Percentiles rank a stretch among this genome's conserved stretches.
Evolutionary conservation across 2,329 filamentous ascomycete genomes (phyloP).

Genomic region (Trichoderma lentiforme): DNA sequence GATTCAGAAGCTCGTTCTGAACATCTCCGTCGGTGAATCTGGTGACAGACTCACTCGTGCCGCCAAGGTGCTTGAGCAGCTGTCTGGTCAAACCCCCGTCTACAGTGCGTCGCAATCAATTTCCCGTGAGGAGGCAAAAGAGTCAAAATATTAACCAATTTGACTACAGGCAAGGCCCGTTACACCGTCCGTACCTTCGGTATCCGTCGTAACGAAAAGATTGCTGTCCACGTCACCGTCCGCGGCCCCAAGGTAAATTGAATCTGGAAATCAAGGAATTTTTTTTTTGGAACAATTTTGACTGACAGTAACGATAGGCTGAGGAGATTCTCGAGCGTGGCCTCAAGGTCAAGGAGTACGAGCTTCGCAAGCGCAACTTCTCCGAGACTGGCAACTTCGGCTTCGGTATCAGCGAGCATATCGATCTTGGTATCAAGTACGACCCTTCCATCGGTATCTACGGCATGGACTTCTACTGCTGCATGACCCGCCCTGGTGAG

Average conservation of each 20-base stretch:
- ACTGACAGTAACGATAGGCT: conserved; percentile 49
- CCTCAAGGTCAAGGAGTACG: conserved; percentile 99
- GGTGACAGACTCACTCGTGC: conserved; percentile 99
- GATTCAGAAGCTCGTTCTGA: conserved; percentile 99
- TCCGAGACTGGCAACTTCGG: conserved; percentile 99
- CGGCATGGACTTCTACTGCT: conserved; percentile 99
- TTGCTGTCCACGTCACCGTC: conserved; percentile 98
- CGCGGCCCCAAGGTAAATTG: conserved; percentile 72
- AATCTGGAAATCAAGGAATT: neutral
- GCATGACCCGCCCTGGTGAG: conserved; percentile 99
- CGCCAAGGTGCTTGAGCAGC: conserved; percentile 99
- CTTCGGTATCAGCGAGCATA: conserved; percentile 99
- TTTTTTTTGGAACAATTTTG: neutral
- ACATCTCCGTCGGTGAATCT: conserved; percentile 99
- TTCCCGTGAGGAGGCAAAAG: neutral
- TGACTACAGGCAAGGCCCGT: conserved; percentile 84
- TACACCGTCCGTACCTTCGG: conserved; percentile 99
- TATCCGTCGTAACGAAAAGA: conserved; percentile 99
- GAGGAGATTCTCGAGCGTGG: conserved; percentile 99
- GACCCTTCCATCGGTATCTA: conserved; percentile 98
- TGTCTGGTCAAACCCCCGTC: conserved; percentile 98
- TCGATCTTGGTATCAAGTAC: conserved; percentile 99
- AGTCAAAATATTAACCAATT: neutral
- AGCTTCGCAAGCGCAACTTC: conserved; percentile 99
- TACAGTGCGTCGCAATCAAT: conserved; percentile 68